Evolutionary conservation across 140 eudicot species (phyloP).

Genomic region (Erigeron philadelphicus): DNA sequence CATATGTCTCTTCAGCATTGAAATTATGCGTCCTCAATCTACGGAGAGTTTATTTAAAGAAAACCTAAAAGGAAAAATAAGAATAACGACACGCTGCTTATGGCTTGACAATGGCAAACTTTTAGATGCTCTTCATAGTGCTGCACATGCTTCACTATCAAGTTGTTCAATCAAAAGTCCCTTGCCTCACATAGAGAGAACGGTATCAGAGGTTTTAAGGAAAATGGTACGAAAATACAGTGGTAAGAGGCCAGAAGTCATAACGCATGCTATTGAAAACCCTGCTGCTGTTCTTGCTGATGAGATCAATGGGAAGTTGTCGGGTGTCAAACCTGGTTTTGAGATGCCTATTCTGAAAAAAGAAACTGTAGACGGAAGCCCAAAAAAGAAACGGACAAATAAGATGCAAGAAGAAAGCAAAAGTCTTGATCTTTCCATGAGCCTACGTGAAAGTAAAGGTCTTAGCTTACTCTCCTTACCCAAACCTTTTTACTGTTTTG

Average conservation of each 20-base stretch:
- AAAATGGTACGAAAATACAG: conserved; percentile 92
- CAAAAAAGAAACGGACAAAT: conserved; percentile 35
- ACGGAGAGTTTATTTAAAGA: conserved; percentile 44
- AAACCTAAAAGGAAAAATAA: conserved; percentile 70
- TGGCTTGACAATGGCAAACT: conserved; percentile 97
- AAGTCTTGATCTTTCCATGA: conserved; percentile 16
- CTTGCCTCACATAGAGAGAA: conserved; percentile 68
- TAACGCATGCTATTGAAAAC: conserved; percentile 84
- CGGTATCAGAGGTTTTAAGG: conserved; percentile 81
- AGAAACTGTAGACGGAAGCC: conserved; percentile 39
- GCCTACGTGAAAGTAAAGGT: conserved; percentile 39
- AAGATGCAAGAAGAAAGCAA: conserved; percentile 39
- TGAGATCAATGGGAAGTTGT: conserved; percentile 58
- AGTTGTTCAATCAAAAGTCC: conserved; percentile 86
- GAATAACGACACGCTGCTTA: conserved; percentile 93
- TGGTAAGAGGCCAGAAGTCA: conserved; percentile 87
- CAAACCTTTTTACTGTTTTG: no score
- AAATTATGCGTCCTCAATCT: conserved; percentile 76
- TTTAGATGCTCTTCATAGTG: conserved; percentile 87
- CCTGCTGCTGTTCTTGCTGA: conserved; percentile 76
- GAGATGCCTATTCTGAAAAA: conserved; percentile 39
- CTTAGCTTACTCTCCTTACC: conserved; percentile 8
- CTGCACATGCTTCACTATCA: conserved; percentile 91
- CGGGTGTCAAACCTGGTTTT: conserved; percentile 42
- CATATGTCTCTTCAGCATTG: conserved; percentile 64